Percentiles rank a stretch among this genome's conserved stretches.
These are phyloP conservation scores for Trichosporon sp. DNA, from an alignment of 1,284 basidiomycete genomes.

Conservation along the genomic window DNA sequence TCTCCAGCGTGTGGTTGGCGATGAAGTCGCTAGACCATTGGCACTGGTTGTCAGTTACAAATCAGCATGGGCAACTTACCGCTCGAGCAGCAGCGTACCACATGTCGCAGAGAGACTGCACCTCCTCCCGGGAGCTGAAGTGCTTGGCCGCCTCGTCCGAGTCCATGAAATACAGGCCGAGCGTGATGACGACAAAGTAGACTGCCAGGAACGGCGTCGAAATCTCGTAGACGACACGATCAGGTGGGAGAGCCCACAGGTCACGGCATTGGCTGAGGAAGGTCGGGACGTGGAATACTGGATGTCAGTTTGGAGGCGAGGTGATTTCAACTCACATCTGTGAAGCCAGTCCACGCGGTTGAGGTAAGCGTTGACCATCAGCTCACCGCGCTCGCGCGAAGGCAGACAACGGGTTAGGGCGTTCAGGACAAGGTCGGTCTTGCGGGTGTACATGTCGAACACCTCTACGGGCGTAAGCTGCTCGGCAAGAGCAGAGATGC, in stretches of 20 bases:
- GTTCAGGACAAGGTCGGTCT: conserved; percentile 44
- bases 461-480: conserved; percentile 44
- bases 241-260: conserved; percentile 44
- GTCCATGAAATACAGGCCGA: conserved; percentile 50
- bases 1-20: conserved; percentile 46
- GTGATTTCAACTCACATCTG: conserved; percentile 40
- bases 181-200: conserved; percentile 47
- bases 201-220: conserved; percentile 46
- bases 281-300: conserved; percentile 44
- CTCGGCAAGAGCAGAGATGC: conserved; percentile 39
- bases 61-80: background rate
- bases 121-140: conserved; percentile 40
- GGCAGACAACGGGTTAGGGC: conserved; percentile 46
- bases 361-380: conserved; percentile 45
- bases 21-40: conserved; percentile 50
- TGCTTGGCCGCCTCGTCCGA: conserved; percentile 36
- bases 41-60: background rate
- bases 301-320: background rate
- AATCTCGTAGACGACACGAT: conserved; percentile 43
- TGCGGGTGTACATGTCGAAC: conserved; percentile 43
- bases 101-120: conserved; percentile 38
- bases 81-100: conserved; percentile 43
- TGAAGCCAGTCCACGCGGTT: conserved; percentile 51
- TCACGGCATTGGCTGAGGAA: conserved; percentile 48
- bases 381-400: conserved; percentile 40